Percentiles rank a stretch among this genome's conserved stretches.
These are phyloP conservation scores for Metschnikowia shivogae DNA, from an alignment of 805 yeast genomes.

Conservation along the genomic window DNA sequence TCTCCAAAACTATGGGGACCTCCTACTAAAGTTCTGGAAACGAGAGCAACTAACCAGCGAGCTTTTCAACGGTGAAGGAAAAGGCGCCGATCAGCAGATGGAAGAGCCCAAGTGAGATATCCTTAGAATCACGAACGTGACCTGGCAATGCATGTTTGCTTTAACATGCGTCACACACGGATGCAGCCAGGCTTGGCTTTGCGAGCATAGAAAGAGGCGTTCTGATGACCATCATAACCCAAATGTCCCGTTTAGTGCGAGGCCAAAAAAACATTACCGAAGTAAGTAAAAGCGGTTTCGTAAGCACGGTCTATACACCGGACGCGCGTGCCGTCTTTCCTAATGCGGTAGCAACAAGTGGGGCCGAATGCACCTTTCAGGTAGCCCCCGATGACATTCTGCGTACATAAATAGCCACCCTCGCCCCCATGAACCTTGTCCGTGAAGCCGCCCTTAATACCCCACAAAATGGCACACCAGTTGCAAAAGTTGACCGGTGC, in stretches of 20 bases:
- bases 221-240: background rate
- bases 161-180: background rate
- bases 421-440: background rate
- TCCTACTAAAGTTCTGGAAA: constrained; percentile 79
- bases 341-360: background rate
- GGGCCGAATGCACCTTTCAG: background rate
- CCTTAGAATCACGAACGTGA: background rate
- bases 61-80: constrained; percentile 14
- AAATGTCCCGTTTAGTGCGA: background rate
- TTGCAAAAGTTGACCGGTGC: constrained; percentile 14
- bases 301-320: background rate
- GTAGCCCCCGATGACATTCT: background rate
- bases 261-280: background rate
- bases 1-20: constrained; percentile 83
- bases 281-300: background rate
- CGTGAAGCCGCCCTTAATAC: background rate
- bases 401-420: background rate
- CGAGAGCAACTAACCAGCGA: constrained; percentile 54
- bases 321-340: background rate
- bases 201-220: background rate
- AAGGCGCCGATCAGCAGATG: background rate
- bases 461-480: constrained; percentile 8
- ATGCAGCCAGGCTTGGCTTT: background rate
- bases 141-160: background rate
- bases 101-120: too few species aligned